Evolutionary conservation across 2,329 filamentous ascomycete species (phyloP).

Genomic region (Fusarium sp.): DNA sequence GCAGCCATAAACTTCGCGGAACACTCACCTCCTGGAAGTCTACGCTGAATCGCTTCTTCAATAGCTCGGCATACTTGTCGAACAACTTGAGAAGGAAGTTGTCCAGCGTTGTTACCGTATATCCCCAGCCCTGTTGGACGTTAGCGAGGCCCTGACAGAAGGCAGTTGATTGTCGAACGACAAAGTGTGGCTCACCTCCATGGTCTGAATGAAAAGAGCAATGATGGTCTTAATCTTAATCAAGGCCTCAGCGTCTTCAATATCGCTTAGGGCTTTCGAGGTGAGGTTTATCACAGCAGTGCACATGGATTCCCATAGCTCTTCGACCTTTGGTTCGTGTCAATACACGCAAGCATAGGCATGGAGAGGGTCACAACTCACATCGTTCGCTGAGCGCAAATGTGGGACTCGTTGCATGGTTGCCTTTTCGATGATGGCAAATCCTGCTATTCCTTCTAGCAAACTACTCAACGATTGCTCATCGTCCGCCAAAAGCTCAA

Average conservation of each 20-base stretch:
- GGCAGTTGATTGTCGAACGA: slow-evolving; percentile 68
- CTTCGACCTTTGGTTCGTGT: slow-evolving; percentile 77
- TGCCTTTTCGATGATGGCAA: slow-evolving; percentile 94
- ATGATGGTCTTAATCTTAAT: slow-evolving; percentile 96
- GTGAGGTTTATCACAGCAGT: slow-evolving; percentile 86
- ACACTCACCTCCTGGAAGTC: slow-evolving; percentile 86
- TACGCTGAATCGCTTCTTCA: slow-evolving; percentile 92
- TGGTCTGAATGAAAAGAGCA: slow-evolving; percentile 95
- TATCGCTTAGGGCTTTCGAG: slow-evolving; percentile 78
- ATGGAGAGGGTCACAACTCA: slow-evolving; percentile 57
- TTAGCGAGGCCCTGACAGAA: slow-evolving; percentile 70
- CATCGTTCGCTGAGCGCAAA: slow-evolving; percentile 84
- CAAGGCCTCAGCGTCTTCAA: slow-evolving; percentile 89
- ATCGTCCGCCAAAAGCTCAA: slow-evolving; percentile 85
- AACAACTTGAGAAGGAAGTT: slow-evolving; percentile 89
- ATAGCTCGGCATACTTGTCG: slow-evolving; percentile 90
- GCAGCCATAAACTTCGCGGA: not conserved
- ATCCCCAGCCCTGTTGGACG: slow-evolving; percentile 90
- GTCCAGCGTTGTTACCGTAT: slow-evolving; percentile 84
- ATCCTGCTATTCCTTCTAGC: slow-evolving; percentile 93
- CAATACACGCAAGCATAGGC: not conserved
- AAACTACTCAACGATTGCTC: slow-evolving; percentile 88
- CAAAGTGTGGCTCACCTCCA: slow-evolving; percentile 88
- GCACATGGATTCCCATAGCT: slow-evolving; percentile 98
- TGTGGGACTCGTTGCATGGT: slow-evolving; percentile 90